Percentiles rank a stretch among this genome's conserved stretches.
Conservation (phyloP, 2,329 filamentous ascomycete genomes). For the Sclerotinia subarctica region DNA sequence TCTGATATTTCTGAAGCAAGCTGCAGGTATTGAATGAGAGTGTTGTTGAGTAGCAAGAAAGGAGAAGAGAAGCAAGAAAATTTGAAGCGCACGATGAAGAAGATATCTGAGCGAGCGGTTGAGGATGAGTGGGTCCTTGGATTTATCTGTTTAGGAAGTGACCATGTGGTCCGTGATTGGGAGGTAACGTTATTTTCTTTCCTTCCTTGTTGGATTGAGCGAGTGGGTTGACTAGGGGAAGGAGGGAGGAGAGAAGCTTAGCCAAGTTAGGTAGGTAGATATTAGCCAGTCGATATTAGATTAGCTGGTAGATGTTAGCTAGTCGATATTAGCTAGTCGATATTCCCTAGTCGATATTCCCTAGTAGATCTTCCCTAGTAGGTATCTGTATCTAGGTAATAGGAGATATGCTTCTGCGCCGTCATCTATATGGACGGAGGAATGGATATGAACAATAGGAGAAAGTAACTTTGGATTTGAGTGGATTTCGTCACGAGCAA, state of each 20-base stretch:
- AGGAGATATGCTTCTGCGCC: no score
- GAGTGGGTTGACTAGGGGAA: constrained; percentile 4
- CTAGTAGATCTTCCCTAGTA: no score
- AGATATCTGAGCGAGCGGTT: constrained; percentile 6
- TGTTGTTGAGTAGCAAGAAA: background rate
- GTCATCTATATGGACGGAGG: no score
- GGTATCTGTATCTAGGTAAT: no score
- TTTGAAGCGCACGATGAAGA: background rate
- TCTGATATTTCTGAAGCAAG: constrained; percentile 13
- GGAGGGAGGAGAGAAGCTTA: background rate
- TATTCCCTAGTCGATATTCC: no score
- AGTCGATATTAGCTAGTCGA: no score
- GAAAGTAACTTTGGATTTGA: no score
- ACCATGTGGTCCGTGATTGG: background rate
- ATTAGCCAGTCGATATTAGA: no score
- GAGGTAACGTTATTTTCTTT: background rate
- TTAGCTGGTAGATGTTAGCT: no score
- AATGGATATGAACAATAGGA: no score
- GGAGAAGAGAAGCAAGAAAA: background rate
- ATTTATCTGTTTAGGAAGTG: background rate
- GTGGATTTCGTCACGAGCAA: background rate
- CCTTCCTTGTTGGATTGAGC: background rate
- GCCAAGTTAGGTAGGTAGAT: background rate
- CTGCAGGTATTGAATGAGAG: background rate
- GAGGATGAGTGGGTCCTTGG: background rate